Percentiles rank a stretch among this genome's conserved stretches.
These are phyloP conservation scores for Fusarium anguioides DNA, from an alignment of 2,329 filamentous ascomycete genomes.

Conservation along the genomic window DNA sequence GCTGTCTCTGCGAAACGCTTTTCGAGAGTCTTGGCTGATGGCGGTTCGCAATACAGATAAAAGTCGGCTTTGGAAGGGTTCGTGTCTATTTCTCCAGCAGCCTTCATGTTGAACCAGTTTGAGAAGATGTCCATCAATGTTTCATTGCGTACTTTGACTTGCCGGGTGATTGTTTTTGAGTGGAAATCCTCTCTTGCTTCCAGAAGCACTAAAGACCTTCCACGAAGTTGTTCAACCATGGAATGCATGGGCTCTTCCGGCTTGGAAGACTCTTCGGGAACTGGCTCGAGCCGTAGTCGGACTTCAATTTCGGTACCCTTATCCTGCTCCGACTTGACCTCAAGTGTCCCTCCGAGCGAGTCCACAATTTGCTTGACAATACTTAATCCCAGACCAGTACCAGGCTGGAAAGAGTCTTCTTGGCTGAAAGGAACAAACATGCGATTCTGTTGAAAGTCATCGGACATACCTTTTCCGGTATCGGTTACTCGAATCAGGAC, in stretches of 20 bases:
- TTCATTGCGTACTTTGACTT: slow-evolving; percentile 43
- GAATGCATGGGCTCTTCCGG: slow-evolving; percentile 30
- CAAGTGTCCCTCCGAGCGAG: slow-evolving; percentile 68
- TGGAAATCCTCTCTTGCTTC: slow-evolving; percentile 12
- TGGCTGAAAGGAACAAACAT: slow-evolving; percentile 73
- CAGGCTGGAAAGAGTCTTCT: slow-evolving; percentile 69
- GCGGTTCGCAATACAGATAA: slow-evolving; percentile 45
- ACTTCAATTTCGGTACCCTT: slow-evolving; percentile 67
- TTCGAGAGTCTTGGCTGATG: slow-evolving; percentile 25
- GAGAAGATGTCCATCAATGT: slow-evolving; percentile 46
- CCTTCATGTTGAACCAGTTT: slow-evolving; percentile 51
- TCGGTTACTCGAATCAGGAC: slow-evolving; percentile 65
- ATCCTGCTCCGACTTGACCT: slow-evolving; percentile 63
- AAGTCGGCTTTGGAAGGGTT: slow-evolving; percentile 35
- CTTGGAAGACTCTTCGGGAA: neutral
- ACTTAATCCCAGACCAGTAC: slow-evolving; percentile 71
- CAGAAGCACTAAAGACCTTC: slow-evolving; percentile 33
- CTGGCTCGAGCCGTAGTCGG: slow-evolving; percentile 53
- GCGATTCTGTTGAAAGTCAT: slow-evolving; percentile 68
- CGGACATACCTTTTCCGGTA: slow-evolving; percentile 72
- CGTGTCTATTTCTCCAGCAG: slow-evolving; percentile 30
- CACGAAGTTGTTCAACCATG: slow-evolving; percentile 26
- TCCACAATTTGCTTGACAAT: slow-evolving; percentile 72
- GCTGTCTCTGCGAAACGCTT: slow-evolving; percentile 24
- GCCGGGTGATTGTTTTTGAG: slow-evolving; percentile 14